A percentile compares a stretch with the other conserved stretches of the same genome.
These are phyloP conservation scores for Leucosporidium creatinivorum DNA, from an alignment of 768 basidiomycete species.

Conservation along the genomic window DNA sequence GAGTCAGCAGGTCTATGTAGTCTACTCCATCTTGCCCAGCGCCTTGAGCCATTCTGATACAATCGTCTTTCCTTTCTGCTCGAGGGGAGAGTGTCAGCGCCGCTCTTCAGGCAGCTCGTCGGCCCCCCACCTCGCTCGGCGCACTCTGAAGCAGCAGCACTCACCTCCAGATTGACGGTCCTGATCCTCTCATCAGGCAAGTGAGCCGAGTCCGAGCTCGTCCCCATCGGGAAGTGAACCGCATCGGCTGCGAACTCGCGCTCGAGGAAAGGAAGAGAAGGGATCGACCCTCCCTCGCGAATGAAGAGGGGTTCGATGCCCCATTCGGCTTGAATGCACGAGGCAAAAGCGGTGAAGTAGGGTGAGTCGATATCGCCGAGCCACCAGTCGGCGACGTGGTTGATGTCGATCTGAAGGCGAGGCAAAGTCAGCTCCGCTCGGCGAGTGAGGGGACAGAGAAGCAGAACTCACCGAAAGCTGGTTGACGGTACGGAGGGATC, in stretches of 20 bases:
- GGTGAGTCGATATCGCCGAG: slow-evolving; percentile 73
- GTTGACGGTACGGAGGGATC: slow-evolving; percentile 60
- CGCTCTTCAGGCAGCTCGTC: not conserved
- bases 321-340: slow-evolving; percentile 80
- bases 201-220: slow-evolving; percentile 58
- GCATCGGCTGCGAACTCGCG: slow-evolving; percentile 76
- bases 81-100: too few species aligned
- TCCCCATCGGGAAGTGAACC: slow-evolving; percentile 89
- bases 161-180: slow-evolving; percentile 58
- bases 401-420: slow-evolving; percentile 57
- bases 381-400: slow-evolving; percentile 93
- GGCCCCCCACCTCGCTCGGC: too few species aligned
- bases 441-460: not conserved
- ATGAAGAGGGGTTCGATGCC: slow-evolving; percentile 55
- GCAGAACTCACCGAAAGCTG: slow-evolving; percentile 53
- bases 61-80: slow-evolving; percentile 24
- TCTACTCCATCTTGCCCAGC: slow-evolving; percentile 4
- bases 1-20: not conserved
- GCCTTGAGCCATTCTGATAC: slow-evolving; percentile 16
- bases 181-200: slow-evolving; percentile 87
- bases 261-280: slow-evolving; percentile 87
- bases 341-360: slow-evolving; percentile 80
- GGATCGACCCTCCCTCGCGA: slow-evolving; percentile 62
- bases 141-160: not conserved
- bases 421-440: not conserved